Evolutionary conservation across 2,329 filamentous ascomycete genomes (phyloP).

Genomic region (Neodidymelliopsis sp.): DNA sequence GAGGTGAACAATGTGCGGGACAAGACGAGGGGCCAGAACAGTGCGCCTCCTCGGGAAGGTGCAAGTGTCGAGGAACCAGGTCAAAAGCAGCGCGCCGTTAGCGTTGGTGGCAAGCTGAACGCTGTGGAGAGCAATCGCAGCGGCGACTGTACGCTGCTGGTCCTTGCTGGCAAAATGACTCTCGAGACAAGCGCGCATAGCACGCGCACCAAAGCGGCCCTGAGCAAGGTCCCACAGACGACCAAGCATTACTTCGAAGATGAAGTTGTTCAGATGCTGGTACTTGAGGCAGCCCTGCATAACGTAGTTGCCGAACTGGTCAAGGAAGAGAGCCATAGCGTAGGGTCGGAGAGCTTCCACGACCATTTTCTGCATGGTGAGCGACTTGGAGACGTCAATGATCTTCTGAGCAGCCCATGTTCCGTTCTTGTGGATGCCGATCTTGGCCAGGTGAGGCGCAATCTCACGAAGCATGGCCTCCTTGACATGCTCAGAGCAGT

Average conservation of each 20-base stretch:
- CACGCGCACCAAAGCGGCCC: conserved; percentile 91
- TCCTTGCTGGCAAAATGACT: conserved; percentile 95
- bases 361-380: conserved; percentile 82
- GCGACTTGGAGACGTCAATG: conserved; percentile 91
- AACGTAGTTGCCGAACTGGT: conserved; percentile 99
- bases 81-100: conserved; percentile 91
- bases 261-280: conserved; percentile 89
- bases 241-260: conserved; percentile 96
- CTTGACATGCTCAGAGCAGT: conserved; percentile 88
- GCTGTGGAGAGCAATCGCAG: conserved; percentile 93
- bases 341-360: conserved; percentile 85
- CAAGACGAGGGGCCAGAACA: conserved; percentile 88
- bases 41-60: conserved; percentile 91
- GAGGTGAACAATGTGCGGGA: conserved; percentile 90
- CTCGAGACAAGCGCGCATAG: conserved; percentile 95
- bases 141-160: conserved; percentile 93
- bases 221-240: conserved; percentile 93
- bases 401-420: conserved; percentile 99
- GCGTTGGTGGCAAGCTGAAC: conserved; percentile 96
- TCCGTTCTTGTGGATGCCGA: conserved; percentile 98
- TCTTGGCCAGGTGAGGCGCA: conserved; percentile 90
- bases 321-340: conserved; percentile 89
- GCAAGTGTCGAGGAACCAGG: conserved; percentile 98
- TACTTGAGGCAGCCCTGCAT: conserved; percentile 96
- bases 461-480: conserved; percentile 92